Evolutionary conservation across 495 filamentous ascomycete genomes (phyloP).

Genomic region (Xylaria sp.): DNA sequence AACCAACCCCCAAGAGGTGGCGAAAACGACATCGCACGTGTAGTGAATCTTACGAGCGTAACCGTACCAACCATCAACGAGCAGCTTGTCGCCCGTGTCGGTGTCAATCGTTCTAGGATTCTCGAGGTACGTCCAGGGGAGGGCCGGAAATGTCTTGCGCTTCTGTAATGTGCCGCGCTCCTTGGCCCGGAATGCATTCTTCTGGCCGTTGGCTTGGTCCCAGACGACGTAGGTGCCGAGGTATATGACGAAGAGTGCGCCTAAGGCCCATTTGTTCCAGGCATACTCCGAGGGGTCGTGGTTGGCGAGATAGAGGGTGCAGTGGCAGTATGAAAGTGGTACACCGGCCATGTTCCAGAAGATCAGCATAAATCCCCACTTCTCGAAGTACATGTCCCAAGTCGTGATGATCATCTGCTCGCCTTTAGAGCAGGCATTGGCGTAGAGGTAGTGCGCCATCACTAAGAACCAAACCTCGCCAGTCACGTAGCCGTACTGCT

Average conservation of each 20-base stretch:
- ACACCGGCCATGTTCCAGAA: constrained; percentile 99
- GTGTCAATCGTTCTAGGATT: constrained; percentile 90
- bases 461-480: constrained; percentile 87
- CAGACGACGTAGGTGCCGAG: constrained; percentile 91
- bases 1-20: constrained; percentile 64
- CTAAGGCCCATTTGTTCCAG: constrained; percentile 73
- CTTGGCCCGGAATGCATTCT: constrained; percentile 88
- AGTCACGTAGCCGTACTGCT: constrained; percentile 87
- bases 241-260: constrained; percentile 72
- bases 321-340: constrained; percentile 95
- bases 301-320: constrained; percentile 90
- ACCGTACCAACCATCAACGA: constrained; percentile 93
- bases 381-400: constrained; percentile 99
- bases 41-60: constrained; percentile 96
- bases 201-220: constrained; percentile 92
- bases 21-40: constrained; percentile 86
- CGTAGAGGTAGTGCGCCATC: constrained; percentile 94
- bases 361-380: constrained; percentile 99
- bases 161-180: constrained; percentile 75
- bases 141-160: constrained; percentile 89
- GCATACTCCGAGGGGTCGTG: constrained; percentile 83
- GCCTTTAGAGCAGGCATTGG: constrained; percentile 95
- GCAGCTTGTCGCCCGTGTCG: constrained; percentile 76
- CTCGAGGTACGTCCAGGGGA: constrained; percentile 85
- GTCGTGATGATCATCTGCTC: constrained; percentile 94